Base-by-base conservation (phyloP, 192 early-diverging fungal genomes). In the Coemansia sp. region DNA sequence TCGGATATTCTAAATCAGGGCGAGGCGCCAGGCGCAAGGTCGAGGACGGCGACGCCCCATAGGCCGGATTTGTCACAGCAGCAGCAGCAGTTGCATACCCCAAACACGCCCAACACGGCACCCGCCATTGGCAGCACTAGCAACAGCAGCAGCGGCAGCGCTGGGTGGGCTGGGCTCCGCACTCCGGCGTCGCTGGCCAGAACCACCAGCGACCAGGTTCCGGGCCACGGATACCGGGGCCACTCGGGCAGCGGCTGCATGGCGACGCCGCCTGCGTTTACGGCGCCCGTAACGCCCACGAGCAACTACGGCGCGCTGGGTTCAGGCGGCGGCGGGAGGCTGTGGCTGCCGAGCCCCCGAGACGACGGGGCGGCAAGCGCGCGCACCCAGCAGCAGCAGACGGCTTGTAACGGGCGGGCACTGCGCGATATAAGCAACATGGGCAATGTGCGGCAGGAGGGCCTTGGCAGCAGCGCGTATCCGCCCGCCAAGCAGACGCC, bases 371-470 rank as follows among this genome's bases (percentile, higher is more conserved):
- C 34, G 4, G 8, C 39, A 25, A 25, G 23, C 39, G 53, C 14
- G 11, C 32, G 31, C 58, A 17, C 32, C 45, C 53, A 43, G 30
- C 47, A 42, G 56, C 30, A 21, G 4, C 1, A 42, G 47, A 13
- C 47, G 38, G 19, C 36, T 36, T 14, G 5, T 14, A n/a, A 29
- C 5, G 60, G 62, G n/a, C 49, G 53, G 30, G 53, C 50, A 25
- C 54, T 72, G 47, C 69, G 69, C 22, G 69, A 72, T 26, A 61
- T 72, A 25, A 65, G 58, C 30, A 65, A 57, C 58, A 49, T 54
- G 32, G 36, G 61, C 50, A 56, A 60, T 26, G 9, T 29, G 32
- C 47, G 30, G 6, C 47, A 30, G 30, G 43, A 26, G 21, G 11
- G 8, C 17, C 32, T n/a, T n/a, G 33, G 33, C 34, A 34, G 15